Evolutionary conservation across 1,139 yeast species (phyloP), one percentile per base, ranked within the genome.

Genomic region (Pneumocystis wakefieldiae): DNA sequence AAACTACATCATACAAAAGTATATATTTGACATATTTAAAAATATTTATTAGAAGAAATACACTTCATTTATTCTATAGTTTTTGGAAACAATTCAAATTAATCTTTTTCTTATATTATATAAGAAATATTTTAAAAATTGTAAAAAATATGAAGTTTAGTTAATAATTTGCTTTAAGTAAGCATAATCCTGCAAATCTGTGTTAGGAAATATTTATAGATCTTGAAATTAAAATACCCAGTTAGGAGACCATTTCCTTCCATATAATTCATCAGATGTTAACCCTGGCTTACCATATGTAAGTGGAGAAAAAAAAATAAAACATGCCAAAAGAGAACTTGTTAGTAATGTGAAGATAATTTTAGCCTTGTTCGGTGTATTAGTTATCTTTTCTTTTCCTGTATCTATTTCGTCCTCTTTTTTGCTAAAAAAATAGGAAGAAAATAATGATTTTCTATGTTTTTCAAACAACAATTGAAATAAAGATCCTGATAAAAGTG

Each of bases 201-300:
- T 48, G 7, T 48, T 24, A 48, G 15, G 17, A 48, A 12, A 48
- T 39, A 39, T 48, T 12, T 24, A 24, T 48, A 12, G 12, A 24
- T 48, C 4, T 24, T 24, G 3, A 14, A 48, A 48, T 24, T 24
- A 24, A 48, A 48, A 48, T 48, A 48, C 55, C 55, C 55, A 48
- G 28, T 48, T 48, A 24, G 55, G 32, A 24, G 55, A 78, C 86
- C 92, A 85, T 75, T 90, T 85, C 78, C 98, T 85, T 55, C 80
- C 80, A 67, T 76, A 71, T 37, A 91, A 86, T 72, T 87, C 85
- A 57, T 78, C 84, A 8, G 85, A 80, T 1, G 83, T 72, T 70
- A 92, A 76, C 8, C 83, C 71, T 15, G 82, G 81, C 71, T 84
- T 82, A 68, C 98, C 99, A 71, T 92, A 94, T 1, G 94, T 85